A percentile compares a stretch with the other conserved stretches of the same genome.
Evolutionary conservation across 1,139 yeast species (phyloP).

Genomic region (Yarrowia galli): DNA sequence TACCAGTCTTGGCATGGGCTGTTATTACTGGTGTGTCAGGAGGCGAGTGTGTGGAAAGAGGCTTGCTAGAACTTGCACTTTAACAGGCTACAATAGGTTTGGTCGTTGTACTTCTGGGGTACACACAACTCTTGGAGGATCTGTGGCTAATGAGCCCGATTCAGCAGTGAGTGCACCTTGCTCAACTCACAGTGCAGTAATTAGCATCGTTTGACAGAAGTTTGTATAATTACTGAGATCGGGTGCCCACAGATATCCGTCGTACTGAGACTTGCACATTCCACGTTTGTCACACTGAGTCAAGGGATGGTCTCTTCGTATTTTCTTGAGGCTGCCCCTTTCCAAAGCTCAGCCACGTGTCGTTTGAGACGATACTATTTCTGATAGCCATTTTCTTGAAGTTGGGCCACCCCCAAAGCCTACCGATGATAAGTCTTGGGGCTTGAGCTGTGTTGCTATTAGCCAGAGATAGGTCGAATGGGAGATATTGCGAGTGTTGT

Average conservation of each 20-base stretch:
- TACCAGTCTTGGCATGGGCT: neutral
- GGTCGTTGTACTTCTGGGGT: too few species aligned
- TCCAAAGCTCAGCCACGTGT: slow-evolving; percentile 9
- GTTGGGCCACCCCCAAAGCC: slow-evolving; percentile 21
- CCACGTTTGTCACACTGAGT: neutral
- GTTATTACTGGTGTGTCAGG: neutral
- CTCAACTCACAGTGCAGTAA: too few species aligned
- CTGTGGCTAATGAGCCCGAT: too few species aligned
- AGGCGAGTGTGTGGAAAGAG: neutral
- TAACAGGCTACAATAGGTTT: too few species aligned
- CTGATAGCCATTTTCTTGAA: neutral
- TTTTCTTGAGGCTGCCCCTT: too few species aligned
- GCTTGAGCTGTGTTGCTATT: slow-evolving; percentile 12
- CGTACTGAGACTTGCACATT: neutral
- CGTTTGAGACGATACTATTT: neutral
- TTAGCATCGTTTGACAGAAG: neutral
- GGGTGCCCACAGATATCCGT: too few species aligned
- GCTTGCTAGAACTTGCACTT: too few species aligned
- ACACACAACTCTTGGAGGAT: too few species aligned
- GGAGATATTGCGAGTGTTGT: neutral
- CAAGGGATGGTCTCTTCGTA: too few species aligned
- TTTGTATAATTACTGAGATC: neutral
- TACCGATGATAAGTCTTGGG: slow-evolving; percentile 10
- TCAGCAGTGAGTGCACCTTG: too few species aligned
- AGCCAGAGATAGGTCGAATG: slow-evolving; percentile 3